phyloP scores from a whole-genome alignment of 306 rosid species.

The Lathyrus tuberosus region DNA sequence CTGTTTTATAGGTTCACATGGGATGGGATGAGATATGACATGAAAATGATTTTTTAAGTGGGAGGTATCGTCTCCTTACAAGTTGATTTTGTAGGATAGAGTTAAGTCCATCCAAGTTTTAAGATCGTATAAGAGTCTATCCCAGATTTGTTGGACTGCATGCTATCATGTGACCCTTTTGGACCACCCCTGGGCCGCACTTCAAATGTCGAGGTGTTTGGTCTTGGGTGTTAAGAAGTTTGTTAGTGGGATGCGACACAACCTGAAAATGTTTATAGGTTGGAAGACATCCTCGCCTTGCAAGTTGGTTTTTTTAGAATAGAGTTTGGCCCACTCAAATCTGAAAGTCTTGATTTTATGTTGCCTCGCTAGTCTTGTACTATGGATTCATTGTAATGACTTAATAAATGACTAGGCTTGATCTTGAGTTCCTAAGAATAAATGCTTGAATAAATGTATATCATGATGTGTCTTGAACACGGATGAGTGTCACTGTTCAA shows the following conservation, averaged over 20 bases:
- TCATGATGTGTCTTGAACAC: neutral
- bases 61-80: neutral
- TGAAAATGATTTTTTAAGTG: neutral
- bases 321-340: neutral
- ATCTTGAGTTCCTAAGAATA: neutral
- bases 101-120: neutral
- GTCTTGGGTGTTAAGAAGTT: neutral
- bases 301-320: neutral
- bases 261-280: neutral
- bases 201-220: neutral
- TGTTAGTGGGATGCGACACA: neutral
- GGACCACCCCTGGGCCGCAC: neutral
- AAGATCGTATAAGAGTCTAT: neutral
- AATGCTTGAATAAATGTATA: neutral
- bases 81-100: neutral
- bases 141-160: neutral
- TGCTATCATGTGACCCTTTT: too few species aligned
- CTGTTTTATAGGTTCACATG: neutral
- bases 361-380: constrained; percentile 17
- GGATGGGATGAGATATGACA: neutral
- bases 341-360: neutral
- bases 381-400: constrained; percentile 15
- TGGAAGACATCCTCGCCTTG: neutral
- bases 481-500: neutral
- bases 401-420: neutral